Evolutionary conservation across 2,329 filamentous ascomycete species (phyloP), one percentile per base, ranked within the genome.

Genomic region (Sporothrix globosa): DNA sequence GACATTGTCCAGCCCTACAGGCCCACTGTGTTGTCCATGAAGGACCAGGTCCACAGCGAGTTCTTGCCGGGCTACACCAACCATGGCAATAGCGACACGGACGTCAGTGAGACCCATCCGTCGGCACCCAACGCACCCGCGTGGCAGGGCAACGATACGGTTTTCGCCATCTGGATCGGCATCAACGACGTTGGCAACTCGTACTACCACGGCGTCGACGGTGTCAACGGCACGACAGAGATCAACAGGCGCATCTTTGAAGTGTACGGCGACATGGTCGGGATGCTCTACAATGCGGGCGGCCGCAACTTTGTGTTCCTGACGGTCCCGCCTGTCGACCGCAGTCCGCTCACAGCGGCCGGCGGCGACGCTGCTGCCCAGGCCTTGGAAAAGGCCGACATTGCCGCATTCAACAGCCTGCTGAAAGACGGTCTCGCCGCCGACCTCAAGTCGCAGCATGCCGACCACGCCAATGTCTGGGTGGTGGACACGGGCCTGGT

Each of bases 251-350:
- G 77, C n/a, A 81, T 83, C 3, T 81, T 85, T n/a, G 77, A 75
- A 1, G 79, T 80, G 24, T 85, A 84, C 69, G 80, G 80, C 14
- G 76, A 76, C 3, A 76, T 84, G 1, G 75, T 84, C 0, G 77
- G 82, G 69, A 70, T 81, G 24, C 78, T 91, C 7, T 88, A 88
- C 72, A 76, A 78, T 2, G 79, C 81, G 2, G 88, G 88, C 0
- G 83, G 83, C 2, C 80, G 87, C 5, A 88, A 88, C 69, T 90
- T 90, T 72, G 80, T 84, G 1, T 82, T 90, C 68, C 72, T 90
- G 41, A 88, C 83, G 68, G 87, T 89, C 0, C 88, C 88, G 1
- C 85, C 82, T 2, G 82, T 82, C 13, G 75, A 83, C 58, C 78
- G 80, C 68, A 79, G 81, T 0, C 82, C 82, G 0, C 48, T 76